These are phyloP conservation scores for Pyrrhoderma lamaoense DNA, from an alignment of 1,284 basidiomycete species.

Conservation along the genomic window DNA sequence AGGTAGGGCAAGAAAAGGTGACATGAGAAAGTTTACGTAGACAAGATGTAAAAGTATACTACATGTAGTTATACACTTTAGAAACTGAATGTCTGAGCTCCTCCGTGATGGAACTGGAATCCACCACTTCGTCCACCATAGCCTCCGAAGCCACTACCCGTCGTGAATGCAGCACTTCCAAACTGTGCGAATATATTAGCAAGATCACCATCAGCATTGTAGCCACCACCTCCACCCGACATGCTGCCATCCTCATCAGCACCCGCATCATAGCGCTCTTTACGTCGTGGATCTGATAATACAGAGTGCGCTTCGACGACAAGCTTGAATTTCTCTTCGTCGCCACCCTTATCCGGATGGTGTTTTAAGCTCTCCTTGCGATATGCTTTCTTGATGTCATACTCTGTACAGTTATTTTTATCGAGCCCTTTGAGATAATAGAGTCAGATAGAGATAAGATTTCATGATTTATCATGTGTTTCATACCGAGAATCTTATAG, in stretches of 20 bases:
- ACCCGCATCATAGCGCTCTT: slow-evolving; percentile 68
- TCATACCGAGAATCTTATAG: slow-evolving; percentile 61
- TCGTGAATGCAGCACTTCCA: slow-evolving; percentile 3
- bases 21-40: no score
- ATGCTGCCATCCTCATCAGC: slow-evolving; percentile 63
- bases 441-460: not conserved
- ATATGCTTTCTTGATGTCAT: slow-evolving; percentile 77
- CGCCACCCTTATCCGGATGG: slow-evolving; percentile 81
- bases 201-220: slow-evolving; percentile 38
- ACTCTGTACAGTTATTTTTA: slow-evolving; percentile 44
- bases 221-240: slow-evolving; percentile 34
- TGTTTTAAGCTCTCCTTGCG: slow-evolving; percentile 71
- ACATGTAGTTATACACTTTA: no score
- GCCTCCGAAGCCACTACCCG: slow-evolving; percentile 6
- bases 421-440: no score
- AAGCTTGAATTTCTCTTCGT: slow-evolving; percentile 84
- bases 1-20: no score
- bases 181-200: slow-evolving; percentile 62
- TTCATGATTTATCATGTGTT: not conserved
- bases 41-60: no score
- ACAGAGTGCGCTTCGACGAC: slow-evolving; percentile 67
- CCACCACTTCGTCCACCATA: no score
- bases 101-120: no score
- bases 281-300: slow-evolving; percentile 61
- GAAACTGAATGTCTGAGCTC: no score